Evolutionary conservation across 2,329 filamentous ascomycete genomes (phyloP).

Genomic region (Talaromyces islandicus): DNA sequence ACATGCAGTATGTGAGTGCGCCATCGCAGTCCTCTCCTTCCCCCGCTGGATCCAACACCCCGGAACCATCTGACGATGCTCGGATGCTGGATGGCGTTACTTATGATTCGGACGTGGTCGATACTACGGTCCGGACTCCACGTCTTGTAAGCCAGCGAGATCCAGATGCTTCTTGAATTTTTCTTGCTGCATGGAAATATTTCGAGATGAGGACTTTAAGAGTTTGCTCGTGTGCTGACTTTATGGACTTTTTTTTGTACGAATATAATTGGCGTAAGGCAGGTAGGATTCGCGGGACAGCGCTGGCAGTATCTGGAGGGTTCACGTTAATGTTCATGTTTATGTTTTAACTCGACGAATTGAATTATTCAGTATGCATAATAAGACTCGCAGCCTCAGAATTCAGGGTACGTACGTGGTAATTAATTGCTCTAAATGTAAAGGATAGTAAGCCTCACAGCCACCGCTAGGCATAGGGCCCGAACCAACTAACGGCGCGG

Average conservation of each 20-base stretch:
- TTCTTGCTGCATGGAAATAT: background rate
- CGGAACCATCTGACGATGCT: constrained; percentile 46
- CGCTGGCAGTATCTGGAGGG: background rate
- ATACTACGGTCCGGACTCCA: constrained; percentile 58
- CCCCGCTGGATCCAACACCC: constrained; percentile 32
- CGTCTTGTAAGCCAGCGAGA: constrained; percentile 37
- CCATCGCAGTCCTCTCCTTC: constrained; percentile 34
- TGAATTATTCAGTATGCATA: background rate
- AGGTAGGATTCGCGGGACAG: background rate
- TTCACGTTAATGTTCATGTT: background rate
- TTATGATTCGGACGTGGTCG: constrained; percentile 56
- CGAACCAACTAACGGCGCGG: background rate
- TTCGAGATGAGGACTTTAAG: background rate
- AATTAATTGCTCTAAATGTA: too few species aligned
- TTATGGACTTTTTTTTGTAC: background rate
- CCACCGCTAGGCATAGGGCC: background rate
- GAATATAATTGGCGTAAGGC: background rate
- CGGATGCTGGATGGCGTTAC: constrained; percentile 63
- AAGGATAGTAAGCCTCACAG: too few species aligned
- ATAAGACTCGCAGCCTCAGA: too few species aligned
- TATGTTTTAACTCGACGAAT: background rate
- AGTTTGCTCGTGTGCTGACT: background rate
- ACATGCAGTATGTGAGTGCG: constrained; percentile 35
- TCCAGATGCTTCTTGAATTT: constrained; percentile 11
- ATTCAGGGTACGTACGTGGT: too few species aligned